Percentiles rank a stretch among this genome's conserved stretches.
phyloP scores from a whole-genome alignment of 2,329 filamentous ascomycete genomes.

The Stagonosporopsis tanaceti region DNA sequence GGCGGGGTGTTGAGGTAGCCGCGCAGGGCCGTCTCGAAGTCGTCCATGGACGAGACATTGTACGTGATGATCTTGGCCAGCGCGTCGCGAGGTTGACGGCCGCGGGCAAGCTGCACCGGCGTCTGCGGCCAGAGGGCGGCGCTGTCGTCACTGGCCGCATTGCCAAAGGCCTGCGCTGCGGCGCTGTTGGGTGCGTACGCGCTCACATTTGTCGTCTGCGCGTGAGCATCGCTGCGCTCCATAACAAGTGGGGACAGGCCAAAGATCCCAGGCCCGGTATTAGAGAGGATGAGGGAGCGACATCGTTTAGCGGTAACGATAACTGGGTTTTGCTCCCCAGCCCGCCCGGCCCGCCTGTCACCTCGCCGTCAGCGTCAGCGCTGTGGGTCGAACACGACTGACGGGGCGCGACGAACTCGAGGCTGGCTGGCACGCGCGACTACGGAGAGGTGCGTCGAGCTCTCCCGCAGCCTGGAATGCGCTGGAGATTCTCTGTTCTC shows the following conservation, averaged over 20 bases:
- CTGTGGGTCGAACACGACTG: conserved; percentile 6
- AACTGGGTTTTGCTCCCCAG: neutral
- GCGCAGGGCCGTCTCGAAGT: conserved; percentile 48
- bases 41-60: conserved; percentile 43
- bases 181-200: conserved; percentile 3
- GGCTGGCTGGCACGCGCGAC: neutral
- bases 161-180: conserved; percentile 6
- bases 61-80: conserved; percentile 44
- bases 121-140: conserved; percentile 29
- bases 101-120: conserved; percentile 44
- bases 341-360: conserved; percentile 8
- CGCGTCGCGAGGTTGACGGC: conserved; percentile 50
- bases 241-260: conserved; percentile 32
- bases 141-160: conserved; percentile 23
- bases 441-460: neutral
- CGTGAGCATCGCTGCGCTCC: conserved; percentile 30
- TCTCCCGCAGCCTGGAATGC: neutral
- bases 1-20: conserved; percentile 45
- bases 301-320: conserved; percentile 15
- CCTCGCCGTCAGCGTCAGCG: neutral
- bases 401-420: neutral
- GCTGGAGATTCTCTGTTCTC: neutral
- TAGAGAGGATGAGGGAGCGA: conserved; percentile 20
- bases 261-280: conserved; percentile 18
- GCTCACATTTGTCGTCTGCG: conserved; percentile 10